Evolutionary conservation across 441 rosid genomes (phyloP).

Genomic region (Brassica hybrid): DNA sequence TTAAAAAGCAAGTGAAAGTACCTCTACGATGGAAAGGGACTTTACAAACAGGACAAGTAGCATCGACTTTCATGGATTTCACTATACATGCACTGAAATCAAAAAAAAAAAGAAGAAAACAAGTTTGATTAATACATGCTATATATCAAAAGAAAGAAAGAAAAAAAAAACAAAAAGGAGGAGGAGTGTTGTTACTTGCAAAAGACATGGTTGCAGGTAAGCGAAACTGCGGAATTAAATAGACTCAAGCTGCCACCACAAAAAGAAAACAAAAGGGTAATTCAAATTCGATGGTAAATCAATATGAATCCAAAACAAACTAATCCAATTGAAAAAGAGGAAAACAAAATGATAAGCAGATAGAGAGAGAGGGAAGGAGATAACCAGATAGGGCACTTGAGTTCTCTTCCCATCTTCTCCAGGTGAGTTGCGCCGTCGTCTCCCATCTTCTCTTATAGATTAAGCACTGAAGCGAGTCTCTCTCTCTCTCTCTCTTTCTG

Average conservation of each 20-base stretch:
- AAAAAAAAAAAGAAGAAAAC: neutral
- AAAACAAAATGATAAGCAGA: neutral
- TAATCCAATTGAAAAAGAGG: neutral
- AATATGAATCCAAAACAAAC: neutral
- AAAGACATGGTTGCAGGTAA: slow-evolving; percentile 84
- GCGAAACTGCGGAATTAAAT: slow-evolving; percentile 68
- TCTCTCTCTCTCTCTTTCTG: neutral
- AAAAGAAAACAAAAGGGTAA: neutral
- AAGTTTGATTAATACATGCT: neutral
- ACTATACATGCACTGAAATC: slow-evolving; percentile 66
- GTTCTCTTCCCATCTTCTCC: slow-evolving; percentile 92
- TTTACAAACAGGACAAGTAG: slow-evolving; percentile 87
- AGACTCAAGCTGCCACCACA: slow-evolving; percentile 79
- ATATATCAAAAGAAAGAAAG: too few relatives aligned
- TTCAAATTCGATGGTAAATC: neutral
- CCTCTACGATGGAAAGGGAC: slow-evolving; percentile 79
- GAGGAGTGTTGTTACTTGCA: slow-evolving; percentile 68
- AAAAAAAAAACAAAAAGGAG: neutral
- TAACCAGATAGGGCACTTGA: slow-evolving; percentile 94
- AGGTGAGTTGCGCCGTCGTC: slow-evolving; percentile 59
- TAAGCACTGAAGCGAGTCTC: neutral
- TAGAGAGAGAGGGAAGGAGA: neutral
- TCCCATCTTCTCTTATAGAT: slow-evolving; percentile 51
- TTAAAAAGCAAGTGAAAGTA: slow-evolving; percentile 24
- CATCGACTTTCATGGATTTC: slow-evolving; percentile 78